Base-by-base conservation (phyloP, 495 filamentous ascomycete species). In the Trichoderma virens region DNA sequence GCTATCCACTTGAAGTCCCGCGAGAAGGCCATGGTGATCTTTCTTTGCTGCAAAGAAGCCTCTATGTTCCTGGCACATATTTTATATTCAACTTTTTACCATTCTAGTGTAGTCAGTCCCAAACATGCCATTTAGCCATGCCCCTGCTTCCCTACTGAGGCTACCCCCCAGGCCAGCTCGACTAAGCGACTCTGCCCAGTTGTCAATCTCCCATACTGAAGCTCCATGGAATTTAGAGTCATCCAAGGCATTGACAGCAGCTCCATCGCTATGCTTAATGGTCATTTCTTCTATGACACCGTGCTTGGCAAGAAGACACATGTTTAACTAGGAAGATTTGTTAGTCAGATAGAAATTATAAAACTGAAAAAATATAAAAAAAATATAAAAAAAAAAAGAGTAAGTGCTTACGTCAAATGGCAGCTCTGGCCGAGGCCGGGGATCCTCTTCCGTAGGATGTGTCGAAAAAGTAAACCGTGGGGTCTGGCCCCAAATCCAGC, bases 401-500 rank as follows among this genome's bases (percentile, higher is more conserved):
- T 27, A 47, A 7, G 39, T 65, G 61, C 63, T 77, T 8, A 79
- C 59, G 39, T 64, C 59, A 14, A 41, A 59, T 5, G 79, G 80
- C 47, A 82, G 63, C 8, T 75, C 68, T 16, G 83, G 80, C 59
- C 84, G 74, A 59, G 78, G 77, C 13, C 84, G 78, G 18, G 78
- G 78, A 67, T 88, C 85, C 0, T 82, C 81, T 47, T 82, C 78
- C 13, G 76, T 83, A 3, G 75, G 73, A 60, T 78, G 71, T n/a
- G 76, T 79, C 61, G 79, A 76, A 59, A 96, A 88, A 28, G 83
- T 88, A 71, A 97, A 96, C 68, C 88, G 85, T 0, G 92, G 92
- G 23, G 92, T 97, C 73, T 96, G 90, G 2, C 80, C 82, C 72
- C 87, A 95, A 67, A 88, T 87, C 90, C 91, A 96, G 14, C 88